Base-by-base conservation (phyloP, 176 grass and related monocot genomes). In the Eleusine indica region DNA sequence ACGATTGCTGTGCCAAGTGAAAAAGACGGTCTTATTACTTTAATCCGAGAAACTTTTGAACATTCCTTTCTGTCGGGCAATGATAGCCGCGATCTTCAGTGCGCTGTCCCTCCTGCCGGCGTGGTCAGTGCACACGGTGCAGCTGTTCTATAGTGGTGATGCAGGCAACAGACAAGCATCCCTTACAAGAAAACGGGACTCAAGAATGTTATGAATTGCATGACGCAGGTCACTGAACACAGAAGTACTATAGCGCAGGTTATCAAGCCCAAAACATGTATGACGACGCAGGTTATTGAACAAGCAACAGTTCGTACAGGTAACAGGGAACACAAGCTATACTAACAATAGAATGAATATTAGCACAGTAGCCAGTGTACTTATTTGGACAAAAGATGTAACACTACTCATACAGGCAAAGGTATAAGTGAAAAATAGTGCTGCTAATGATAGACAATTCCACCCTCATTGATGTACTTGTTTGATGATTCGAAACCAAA, bases 351-450 rank as follows among this genome's bases (percentile, higher is more conserved):
- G 7, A 47, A 47, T 47, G 44, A 47, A 47, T 47, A 44, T 44
- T 44, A 44, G 42, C 42, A 22, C 2, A 82, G 52, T 61, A 11
- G 10, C 22, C 22, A 63, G 1, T 29, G 80, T 68, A 74, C 18
- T 88, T 79, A 60, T 88, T 88, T 79, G 18, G 5, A 67, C 57
- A 73, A 83, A 73, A 53, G 44, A 47, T 8, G 7, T 46, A 46
- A 46, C 44, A 47, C 44, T 10, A 11, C 44, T 47, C 9, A 11
- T 46, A 47, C 44, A 47, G 9, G 44, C 44, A 47, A 47, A 47
- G 44, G 44, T 47, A 47, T 0, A 47, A 47, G 44, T 47, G 44
- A 47, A 47, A 35, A 56, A 53, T 49, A 43, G 7, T 8, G 28
- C 28, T 0, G 19, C 57, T 4, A 21, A 39, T 9, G 3, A 68